Percentiles rank a stretch among this genome's conserved stretches.
These are phyloP conservation scores for Sanghuangporus weigelae DNA, from an alignment of 1,284 basidiomycete species.

Conservation along the genomic window DNA sequence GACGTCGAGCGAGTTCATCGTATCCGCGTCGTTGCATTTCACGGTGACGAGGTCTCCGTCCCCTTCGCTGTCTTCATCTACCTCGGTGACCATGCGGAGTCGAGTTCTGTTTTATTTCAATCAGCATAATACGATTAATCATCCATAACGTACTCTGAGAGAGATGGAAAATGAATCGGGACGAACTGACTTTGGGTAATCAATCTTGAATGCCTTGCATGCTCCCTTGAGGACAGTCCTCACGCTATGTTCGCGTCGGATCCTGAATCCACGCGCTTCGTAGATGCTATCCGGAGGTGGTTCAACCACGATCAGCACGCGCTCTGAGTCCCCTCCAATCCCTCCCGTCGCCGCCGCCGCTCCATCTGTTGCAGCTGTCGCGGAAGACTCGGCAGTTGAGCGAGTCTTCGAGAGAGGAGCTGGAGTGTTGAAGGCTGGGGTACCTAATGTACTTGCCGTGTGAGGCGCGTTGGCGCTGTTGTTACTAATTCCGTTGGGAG, in stretches of 20 bases:
- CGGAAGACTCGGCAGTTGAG: not conserved
- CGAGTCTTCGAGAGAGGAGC: not conserved
- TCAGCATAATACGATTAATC: not conserved
- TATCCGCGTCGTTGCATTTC: slow-evolving; percentile 6
- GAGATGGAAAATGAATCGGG: not conserved
- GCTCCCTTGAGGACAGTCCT: slow-evolving; percentile 15
- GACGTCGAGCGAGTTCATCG: slow-evolving; percentile 8
- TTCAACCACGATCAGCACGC: slow-evolving; percentile 12
- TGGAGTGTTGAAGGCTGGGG: not conserved
- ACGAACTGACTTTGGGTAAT: slow-evolving; percentile 7
- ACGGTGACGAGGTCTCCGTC: not conserved
- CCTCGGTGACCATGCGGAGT: slow-evolving; percentile 4
- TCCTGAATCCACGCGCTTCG: slow-evolving; percentile 13
- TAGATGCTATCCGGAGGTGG: not conserved
- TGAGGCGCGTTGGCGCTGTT: not conserved
- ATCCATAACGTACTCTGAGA: not conserved
- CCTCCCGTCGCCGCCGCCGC: not conserved
- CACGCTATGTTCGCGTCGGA: slow-evolving; percentile 12
- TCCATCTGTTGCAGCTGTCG: not conserved
- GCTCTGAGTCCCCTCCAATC: not conserved
- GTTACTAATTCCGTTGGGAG: not conserved
- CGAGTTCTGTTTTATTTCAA: not conserved
- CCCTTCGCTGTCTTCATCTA: not conserved
- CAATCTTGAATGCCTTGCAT: slow-evolving; percentile 11
- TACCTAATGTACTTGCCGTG: not conserved